Evolutionary conservation across 2,329 filamentous ascomycete species (phyloP).

Genomic region (Onygenales sp.): DNA sequence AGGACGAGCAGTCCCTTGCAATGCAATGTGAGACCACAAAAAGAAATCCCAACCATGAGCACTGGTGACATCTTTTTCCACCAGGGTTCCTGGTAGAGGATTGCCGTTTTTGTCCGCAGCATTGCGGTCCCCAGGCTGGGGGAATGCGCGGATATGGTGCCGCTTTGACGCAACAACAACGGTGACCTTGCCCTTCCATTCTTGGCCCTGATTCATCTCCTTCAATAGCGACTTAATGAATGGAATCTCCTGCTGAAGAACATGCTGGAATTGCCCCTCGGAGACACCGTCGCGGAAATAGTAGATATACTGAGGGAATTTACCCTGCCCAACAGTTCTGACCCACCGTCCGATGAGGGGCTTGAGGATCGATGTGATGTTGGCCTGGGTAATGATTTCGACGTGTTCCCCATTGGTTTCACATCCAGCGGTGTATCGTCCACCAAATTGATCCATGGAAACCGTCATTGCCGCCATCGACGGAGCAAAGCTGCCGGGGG

Average conservation of each 20-base stretch:
- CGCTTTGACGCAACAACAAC: constrained; percentile 87
- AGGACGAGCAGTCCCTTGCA: constrained; percentile 88
- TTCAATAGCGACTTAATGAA: constrained; percentile 57
- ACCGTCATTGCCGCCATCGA: constrained; percentile 86
- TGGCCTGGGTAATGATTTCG: constrained; percentile 65
- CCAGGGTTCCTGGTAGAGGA: constrained; percentile 72
- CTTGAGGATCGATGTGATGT: constrained; percentile 57
- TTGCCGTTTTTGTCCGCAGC: constrained; percentile 68
- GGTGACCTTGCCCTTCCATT: constrained; percentile 57
- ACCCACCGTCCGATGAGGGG: constrained; percentile 59
- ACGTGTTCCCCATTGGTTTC: constrained; percentile 74
- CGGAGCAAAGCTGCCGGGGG: constrained; percentile 54
- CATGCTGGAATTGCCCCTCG: constrained; percentile 72
- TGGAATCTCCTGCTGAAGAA: constrained; percentile 67
- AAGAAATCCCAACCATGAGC: constrained; percentile 88
- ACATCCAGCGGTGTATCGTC: constrained; percentile 68
- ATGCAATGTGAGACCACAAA: constrained; percentile 61
- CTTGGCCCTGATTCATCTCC: constrained; percentile 23
- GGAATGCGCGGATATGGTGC: constrained; percentile 90
- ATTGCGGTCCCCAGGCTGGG: constrained; percentile 42
- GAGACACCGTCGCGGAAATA: constrained; percentile 92
- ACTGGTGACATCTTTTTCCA: constrained; percentile 84
- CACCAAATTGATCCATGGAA: constrained; percentile 60
- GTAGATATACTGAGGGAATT: constrained; percentile 62
- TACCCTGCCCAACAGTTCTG: constrained; percentile 42